Base-by-base conservation (phyloP, 306 rosid genomes). In the Pterocarpus macrocarpus region DNA sequence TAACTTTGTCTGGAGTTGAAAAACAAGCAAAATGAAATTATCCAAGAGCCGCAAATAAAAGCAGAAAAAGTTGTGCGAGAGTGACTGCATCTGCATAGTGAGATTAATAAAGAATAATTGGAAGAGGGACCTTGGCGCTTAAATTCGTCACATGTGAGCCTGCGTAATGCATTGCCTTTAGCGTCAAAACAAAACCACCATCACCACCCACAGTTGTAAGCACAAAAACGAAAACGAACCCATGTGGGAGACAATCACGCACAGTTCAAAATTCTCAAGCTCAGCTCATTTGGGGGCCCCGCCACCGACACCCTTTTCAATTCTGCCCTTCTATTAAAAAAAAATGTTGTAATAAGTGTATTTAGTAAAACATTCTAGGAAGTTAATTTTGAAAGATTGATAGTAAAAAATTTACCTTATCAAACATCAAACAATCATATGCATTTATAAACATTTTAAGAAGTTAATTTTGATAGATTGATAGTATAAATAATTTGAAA, bases 231-330 rank as follows among this genome's bases (percentile, higher is more conserved):
- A 55, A 65, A 41, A 36, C 82, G 65, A 63, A 67, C 64, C 84
- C 92, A 90, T 87, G 97, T 83, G 89, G 82, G 75, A 76, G 92
- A 85, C 88, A 82, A 28, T 61, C 70, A 69, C 57, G 22, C 86
- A 88, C 74, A 15, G 43, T 73, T 80, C 85, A 84, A 67, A 82
- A n/a, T 55, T 55, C 61, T 55, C 61, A 15, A 61, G 58, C 71
- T 43, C 72, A n/a, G 58, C 47, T 64, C 43, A 33, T 50, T 4
- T 11, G 2, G 13, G 71, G 86, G 53, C 86, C 88, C 87, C 80
- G 59, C 81, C 90, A 89, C 93, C 95, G 94, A 90, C 95, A 80
- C 86, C 69, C n/a, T 4, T 55, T 62, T 69, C 8, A n/a, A 44
- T 39, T 80, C 34, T 45, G 0, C 44, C 36, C 15, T 33, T 4